Evolutionary conservation across 1,139 yeast genomes (phyloP).

Genomic region (Pneumocystis oryctolagi): DNA sequence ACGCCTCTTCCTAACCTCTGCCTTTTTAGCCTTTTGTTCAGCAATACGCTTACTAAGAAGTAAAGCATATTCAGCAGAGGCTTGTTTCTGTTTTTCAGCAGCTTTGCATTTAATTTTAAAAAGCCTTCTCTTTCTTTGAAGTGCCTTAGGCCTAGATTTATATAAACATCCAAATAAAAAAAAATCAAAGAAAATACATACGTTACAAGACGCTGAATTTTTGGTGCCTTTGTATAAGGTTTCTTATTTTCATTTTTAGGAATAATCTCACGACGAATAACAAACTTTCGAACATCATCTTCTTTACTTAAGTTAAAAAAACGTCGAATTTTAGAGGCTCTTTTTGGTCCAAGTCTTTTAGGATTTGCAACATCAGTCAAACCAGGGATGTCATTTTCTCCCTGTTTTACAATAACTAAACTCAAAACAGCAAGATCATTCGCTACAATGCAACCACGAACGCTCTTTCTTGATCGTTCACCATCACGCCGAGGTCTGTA

Average conservation of each 20-base stretch:
- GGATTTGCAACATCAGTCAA: constrained; percentile 88
- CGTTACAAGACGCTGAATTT: constrained; percentile 19
- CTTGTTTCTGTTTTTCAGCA: constrained; percentile 98
- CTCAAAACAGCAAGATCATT: constrained; percentile 93
- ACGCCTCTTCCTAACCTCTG: constrained; percentile 98
- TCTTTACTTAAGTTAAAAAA: constrained; percentile 97
- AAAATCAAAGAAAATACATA: constrained; percentile 1
- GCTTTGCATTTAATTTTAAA: constrained; percentile 86
- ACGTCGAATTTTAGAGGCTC: constrained; percentile 99
- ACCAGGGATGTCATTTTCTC: constrained; percentile 91
- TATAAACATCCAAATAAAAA: constrained; percentile 61
- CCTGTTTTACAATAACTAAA: constrained; percentile 89
- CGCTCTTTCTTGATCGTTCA: constrained; percentile 99
- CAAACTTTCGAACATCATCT: constrained; percentile 89
- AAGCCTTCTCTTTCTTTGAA: constrained; percentile 98
- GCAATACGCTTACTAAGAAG: constrained; percentile 95
- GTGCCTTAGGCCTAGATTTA: constrained; percentile 96
- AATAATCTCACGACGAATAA: constrained; percentile 94
- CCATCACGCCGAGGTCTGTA: constrained; percentile 99
- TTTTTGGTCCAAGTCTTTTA: constrained; percentile 99
- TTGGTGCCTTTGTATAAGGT: constrained; percentile 99
- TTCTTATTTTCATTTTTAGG: constrained; percentile 64
- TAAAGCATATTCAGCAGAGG: constrained; percentile 99
- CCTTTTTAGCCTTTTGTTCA: constrained; percentile 96
- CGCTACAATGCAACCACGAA: constrained; percentile 98